Percentiles rank a stretch among this genome's conserved stretches.
These are phyloP conservation scores for Rosa rugosa DNA, from an alignment of 306 rosid genomes.

Conservation along the genomic window DNA sequence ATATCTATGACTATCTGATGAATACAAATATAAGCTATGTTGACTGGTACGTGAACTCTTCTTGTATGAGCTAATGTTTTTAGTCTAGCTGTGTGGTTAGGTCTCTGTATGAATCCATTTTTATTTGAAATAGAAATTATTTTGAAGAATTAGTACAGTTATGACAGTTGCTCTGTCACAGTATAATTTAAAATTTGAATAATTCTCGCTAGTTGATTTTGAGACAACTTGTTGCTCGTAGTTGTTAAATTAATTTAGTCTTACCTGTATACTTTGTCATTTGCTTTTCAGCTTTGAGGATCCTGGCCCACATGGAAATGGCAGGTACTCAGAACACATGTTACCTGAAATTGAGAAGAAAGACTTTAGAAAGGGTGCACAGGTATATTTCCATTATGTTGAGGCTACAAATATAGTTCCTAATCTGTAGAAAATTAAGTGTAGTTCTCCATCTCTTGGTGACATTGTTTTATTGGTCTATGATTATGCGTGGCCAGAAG, in stretches of 20 bases:
- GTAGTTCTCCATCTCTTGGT: slow-evolving; percentile 11
- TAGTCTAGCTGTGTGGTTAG: slow-evolving; percentile 6
- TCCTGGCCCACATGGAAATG: slow-evolving; percentile 98
- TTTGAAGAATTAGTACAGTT: neutral
- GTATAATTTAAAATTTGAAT: neutral
- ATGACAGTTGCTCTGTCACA: neutral
- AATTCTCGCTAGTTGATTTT: neutral
- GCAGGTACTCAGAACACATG: slow-evolving; percentile 94
- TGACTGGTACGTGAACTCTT: slow-evolving; percentile 65
- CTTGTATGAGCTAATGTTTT: neutral
- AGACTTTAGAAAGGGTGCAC: slow-evolving; percentile 98
- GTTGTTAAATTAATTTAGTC: neutral
- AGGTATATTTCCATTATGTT: slow-evolving; percentile 54
- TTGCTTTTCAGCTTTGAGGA: slow-evolving; percentile 70
- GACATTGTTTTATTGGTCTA: neutral
- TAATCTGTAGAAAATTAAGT: slow-evolving; percentile 6
- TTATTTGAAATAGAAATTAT: neutral
- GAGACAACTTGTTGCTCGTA: neutral
- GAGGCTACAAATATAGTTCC: slow-evolving; percentile 22
- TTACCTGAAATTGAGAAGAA: slow-evolving; percentile 88
- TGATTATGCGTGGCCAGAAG: slow-evolving; percentile 11
- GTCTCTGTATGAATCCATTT: neutral
- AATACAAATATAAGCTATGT: slow-evolving; percentile 87
- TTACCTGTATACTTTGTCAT: neutral
- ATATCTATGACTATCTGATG: slow-evolving; percentile 77